phyloP scores from a whole-genome alignment of 2,329 filamentous ascomycete species.

The Talaromyces sp. region DNA sequence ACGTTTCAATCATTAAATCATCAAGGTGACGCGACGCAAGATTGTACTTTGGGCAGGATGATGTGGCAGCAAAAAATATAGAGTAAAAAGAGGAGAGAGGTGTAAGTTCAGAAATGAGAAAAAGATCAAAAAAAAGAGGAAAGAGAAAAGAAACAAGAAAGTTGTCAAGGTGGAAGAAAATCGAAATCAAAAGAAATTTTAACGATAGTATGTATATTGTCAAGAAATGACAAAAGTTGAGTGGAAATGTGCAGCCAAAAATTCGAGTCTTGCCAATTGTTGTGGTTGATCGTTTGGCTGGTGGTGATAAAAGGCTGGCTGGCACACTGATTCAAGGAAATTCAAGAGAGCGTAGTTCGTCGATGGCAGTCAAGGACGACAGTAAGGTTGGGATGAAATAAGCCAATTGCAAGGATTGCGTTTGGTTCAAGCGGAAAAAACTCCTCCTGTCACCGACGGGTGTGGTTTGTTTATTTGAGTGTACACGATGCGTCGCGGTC shows the following conservation, averaged over 20 bases:
- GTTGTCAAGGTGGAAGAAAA: background rate
- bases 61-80: slow-evolving; percentile 1
- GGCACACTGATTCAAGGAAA: background rate
- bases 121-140: slow-evolving; percentile 5
- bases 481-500: slow-evolving; percentile 10
- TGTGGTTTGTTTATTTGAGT: background rate
- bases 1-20: slow-evolving; percentile 6
- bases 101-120: background rate
- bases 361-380: slow-evolving; percentile 1
- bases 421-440: background rate
- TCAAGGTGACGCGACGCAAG: slow-evolving; percentile 7
- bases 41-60: slow-evolving; percentile 3
- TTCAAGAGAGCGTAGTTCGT: background rate
- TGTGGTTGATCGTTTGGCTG: background rate
- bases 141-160: slow-evolving; percentile 7
- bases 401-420: background rate
- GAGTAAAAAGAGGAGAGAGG: background rate
- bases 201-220: slow-evolving; percentile 10
- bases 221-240: background rate
- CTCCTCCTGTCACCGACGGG: slow-evolving; percentile 1
- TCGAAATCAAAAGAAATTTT: background rate
- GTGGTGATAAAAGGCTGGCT: background rate
- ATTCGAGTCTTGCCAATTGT: background rate
- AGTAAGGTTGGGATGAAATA: background rate
- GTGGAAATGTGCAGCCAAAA: background rate